Evolutionary conservation across 2,329 filamentous ascomycete genomes (phyloP).

Genomic region (Penicillium oxalicum): DNA sequence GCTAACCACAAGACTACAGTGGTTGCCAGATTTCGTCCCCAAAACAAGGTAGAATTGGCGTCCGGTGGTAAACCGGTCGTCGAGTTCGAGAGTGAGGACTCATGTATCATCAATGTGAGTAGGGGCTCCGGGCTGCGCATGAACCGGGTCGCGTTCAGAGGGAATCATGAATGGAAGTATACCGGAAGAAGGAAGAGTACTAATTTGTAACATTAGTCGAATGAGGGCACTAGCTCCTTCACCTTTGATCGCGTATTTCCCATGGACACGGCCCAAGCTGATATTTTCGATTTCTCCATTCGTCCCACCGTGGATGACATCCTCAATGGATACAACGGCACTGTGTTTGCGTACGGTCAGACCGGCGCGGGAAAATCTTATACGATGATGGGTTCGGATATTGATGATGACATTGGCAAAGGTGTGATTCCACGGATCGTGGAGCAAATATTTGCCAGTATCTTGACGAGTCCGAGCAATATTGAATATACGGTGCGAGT

Average conservation of each 20-base stretch:
- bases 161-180: too few relatives aligned
- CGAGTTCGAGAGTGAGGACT: slow-evolving; percentile 79
- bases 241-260: slow-evolving; percentile 98
- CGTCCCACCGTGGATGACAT: slow-evolving; percentile 95
- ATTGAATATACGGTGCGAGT: slow-evolving; percentile 99
- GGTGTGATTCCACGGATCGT: slow-evolving; percentile 96
- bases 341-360: slow-evolving; percentile 96
- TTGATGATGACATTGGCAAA: slow-evolving; percentile 79
- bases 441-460: slow-evolving; percentile 95
- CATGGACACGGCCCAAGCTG: slow-evolving; percentile 81
- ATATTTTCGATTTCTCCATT: slow-evolving; percentile 98
- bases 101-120: slow-evolving; percentile 73
- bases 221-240: slow-evolving; percentile 76
- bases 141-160: neutral
- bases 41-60: slow-evolving; percentile 88
- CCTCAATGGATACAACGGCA: slow-evolving; percentile 97
- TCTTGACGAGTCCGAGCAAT: slow-evolving; percentile 81
- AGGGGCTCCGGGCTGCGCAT: neutral
- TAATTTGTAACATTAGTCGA: slow-evolving; percentile 54
- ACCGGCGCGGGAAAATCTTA: slow-evolving; percentile 98
- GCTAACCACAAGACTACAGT: slow-evolving; percentile 56
- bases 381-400: slow-evolving; percentile 96
- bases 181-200: slow-evolving; percentile 12
- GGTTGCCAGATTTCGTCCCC: slow-evolving; percentile 93
- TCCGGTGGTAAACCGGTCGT: slow-evolving; percentile 91